Evolutionary conservation across 1,284 basidiomycete genomes (phyloP), one percentile per base, ranked within the genome.

Genomic region (Marasmius tenuissimus): DNA sequence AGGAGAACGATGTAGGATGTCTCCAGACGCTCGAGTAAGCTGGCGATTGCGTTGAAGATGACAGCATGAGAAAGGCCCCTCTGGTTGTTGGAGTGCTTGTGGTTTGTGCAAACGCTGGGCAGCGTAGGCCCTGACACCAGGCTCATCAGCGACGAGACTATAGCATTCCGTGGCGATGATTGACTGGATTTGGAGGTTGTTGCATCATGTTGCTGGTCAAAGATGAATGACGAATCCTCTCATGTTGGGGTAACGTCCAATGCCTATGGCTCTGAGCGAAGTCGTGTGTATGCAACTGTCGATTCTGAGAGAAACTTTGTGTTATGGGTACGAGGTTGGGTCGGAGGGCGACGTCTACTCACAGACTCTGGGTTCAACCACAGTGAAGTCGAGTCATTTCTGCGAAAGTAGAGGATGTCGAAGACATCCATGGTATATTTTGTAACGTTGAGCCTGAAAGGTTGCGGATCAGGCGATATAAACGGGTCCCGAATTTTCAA

Each of bases 141-240:
- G n/a, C n/a, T n/a, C n/a, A n/a, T n/a, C n/a, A n/a, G 61, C 57
- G 1, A 75, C 72, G 37, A 67, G 22, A 3, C 66, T 63, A 4
- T 58, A 59, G 22, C 72, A 73, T 64, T 84, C 85, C 9, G 80
- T 78, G 4, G 78, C 70, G 61, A 85, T 77, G 51, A 83, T 65
- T 12, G n/a, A 85, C 64, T 18, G 81, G 77, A 34, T 75, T 50
- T 88, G 78, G 11, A 85, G 84, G 54, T 89, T 84, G n/a, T 83
- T 70, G 70, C 78, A 77, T 81, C 84, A n/a, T n/a, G n/a, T n/a
- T n/a, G n/a, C n/a, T n/a, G n/a, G n/a, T n/a, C n/a, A n/a, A n/a
- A n/a, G n/a, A n/a, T n/a, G n/a, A n/a, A n/a, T n/a, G n/a, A n/a
- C n/a, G n/a, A n/a, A n/a, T n/a, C n/a, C n/a, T n/a, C n/a, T n/a